Base-by-base conservation (phyloP, 2,329 filamentous ascomycete genomes). In the Paraphaeosphaeria sporulosa region DNA sequence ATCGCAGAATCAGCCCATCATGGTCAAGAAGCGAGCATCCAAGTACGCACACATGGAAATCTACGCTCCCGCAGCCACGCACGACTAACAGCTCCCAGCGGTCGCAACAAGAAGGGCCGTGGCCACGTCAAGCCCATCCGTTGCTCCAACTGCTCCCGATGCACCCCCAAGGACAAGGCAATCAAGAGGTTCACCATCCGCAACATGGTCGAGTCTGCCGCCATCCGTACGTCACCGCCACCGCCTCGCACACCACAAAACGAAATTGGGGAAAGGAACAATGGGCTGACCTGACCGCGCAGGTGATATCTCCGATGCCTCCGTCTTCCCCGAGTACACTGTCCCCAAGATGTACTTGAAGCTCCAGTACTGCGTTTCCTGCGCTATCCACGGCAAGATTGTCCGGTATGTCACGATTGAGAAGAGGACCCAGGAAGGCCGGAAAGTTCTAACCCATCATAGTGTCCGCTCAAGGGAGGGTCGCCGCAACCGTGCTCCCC, bases 271-370 rank as follows among this genome's bases (percentile, higher is more conserved):
- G 67, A 60, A 58, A 48, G 50, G 51, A 54, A 63, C 42, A 67
- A 57, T 48, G 59, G 10, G 47, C 69, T 73, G 64, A 76, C 66
- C 62, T 52, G 34, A 40, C 25, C 55, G 58, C 60, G 60, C 79
- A 98, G 95, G 95, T 93, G 95, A 99, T 93, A 99, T 99, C 87
- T 97, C 94, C 74, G 95, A 99, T 83, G 95, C 96, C 80, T 98
- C 95, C 80, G 95, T 99, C 85, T 99, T 98, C 86, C 84, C 91
- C 79, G 95, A 99, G 87, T 99, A 99, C 89, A 94, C 93, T 76
- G 94, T 99, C 80, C 95, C 95, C 86, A 99, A 99, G 92, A 99
- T 99, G 96, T 99, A 99, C 92, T 88, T 99, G 86, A 99, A 99
- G 91, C 91, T 99, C 83, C 95, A 99, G 88, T 99, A 99, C 93